These are phyloP conservation scores for Sordariomycetes sp. DNA, from an alignment of 2,329 filamentous ascomycete species.

Conservation along the genomic window DNA sequence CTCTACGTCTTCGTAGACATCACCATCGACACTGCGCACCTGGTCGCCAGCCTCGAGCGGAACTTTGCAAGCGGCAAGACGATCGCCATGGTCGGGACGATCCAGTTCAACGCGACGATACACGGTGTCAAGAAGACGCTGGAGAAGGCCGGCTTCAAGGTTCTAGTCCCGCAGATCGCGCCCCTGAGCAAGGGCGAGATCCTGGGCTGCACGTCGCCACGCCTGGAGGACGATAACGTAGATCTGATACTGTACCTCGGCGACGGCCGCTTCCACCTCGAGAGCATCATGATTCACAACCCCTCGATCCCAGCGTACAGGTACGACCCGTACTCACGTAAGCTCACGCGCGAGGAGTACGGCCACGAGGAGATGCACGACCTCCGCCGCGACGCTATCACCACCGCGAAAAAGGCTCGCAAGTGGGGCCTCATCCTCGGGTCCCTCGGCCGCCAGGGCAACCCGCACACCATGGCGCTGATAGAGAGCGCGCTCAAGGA, in stretches of 20 bases:
- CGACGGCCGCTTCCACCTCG: constrained; percentile 88
- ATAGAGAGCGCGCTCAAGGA: constrained; percentile 67
- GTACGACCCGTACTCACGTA: constrained; percentile 92
- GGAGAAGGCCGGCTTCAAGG: constrained; percentile 70
- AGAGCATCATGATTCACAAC: constrained; percentile 99
- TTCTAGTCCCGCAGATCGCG: constrained; percentile 83
- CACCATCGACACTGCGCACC: constrained; percentile 80
- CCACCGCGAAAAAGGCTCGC: constrained; percentile 57
- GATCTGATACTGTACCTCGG: constrained; percentile 82
- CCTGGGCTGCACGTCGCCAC: constrained; percentile 88
- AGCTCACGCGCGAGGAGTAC: constrained; percentile 83
- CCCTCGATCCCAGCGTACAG: constrained; percentile 80
- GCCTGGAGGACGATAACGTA: constrained; percentile 44
- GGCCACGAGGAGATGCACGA: constrained; percentile 83
- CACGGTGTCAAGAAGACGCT: constrained; percentile 70
- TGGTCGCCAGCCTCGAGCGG: constrained; percentile 73
- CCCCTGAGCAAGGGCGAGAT: constrained; percentile 93
- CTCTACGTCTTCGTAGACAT: constrained; percentile 98
- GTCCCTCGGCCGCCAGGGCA: constrained; percentile 84
- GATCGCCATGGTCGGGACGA: constrained; percentile 88
- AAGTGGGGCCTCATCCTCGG: constrained; percentile 96
- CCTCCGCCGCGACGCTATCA: constrained; percentile 65
- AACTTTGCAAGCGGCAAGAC: constrained; percentile 81
- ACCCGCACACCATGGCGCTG: constrained; percentile 78
- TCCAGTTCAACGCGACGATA: constrained; percentile 96